phyloP scores from a whole-genome alignment of 371 early-diverging fungal genomes.

The Mucor sp. region DNA sequence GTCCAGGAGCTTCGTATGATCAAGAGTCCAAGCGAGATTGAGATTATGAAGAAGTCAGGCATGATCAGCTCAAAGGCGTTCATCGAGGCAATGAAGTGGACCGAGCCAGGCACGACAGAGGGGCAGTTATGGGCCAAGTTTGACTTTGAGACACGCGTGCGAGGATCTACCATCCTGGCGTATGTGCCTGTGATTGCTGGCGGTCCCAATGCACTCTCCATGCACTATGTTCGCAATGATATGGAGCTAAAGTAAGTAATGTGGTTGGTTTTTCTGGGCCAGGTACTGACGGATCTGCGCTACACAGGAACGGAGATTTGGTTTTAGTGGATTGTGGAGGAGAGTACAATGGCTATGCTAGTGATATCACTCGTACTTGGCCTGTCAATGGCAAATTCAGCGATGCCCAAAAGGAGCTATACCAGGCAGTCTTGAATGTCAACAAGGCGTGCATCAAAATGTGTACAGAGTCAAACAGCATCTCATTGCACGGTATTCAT shows the following conservation, averaged over 20 bases:
- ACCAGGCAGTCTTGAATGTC: constrained; percentile 82
- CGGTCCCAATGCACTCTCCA: constrained; percentile 86
- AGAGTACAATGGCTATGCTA: constrained; percentile 86
- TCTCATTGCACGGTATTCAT: constrained; percentile 86
- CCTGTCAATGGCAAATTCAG: constrained; percentile 91
- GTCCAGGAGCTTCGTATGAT: constrained; percentile 77
- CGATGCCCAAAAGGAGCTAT: constrained; percentile 79
- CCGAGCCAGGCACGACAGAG: constrained; percentile 74
- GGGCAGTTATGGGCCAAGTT: constrained; percentile 77
- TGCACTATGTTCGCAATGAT: constrained; percentile 95
- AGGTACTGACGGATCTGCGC: not conserved
- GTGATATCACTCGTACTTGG: constrained; percentile 95
- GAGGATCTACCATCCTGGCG: constrained; percentile 78
- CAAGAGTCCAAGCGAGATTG: constrained; percentile 79
- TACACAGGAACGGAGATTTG: constrained; percentile 75
- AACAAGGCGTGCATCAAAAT: constrained; percentile 86
- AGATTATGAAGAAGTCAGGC: constrained; percentile 79
- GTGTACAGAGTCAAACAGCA: constrained; percentile 69
- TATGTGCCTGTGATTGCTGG: constrained; percentile 97
- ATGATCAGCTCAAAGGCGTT: constrained; percentile 80
- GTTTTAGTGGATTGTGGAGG: constrained; percentile 94
- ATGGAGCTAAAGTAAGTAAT: constrained; percentile 55
- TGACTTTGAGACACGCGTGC: constrained; percentile 73
- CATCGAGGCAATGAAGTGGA: constrained; percentile 70
- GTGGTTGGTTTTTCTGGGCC: not conserved